phyloP scores from a whole-genome alignment of 1,284 basidiomycete species.

The Cryptococcus floricola region DNA sequence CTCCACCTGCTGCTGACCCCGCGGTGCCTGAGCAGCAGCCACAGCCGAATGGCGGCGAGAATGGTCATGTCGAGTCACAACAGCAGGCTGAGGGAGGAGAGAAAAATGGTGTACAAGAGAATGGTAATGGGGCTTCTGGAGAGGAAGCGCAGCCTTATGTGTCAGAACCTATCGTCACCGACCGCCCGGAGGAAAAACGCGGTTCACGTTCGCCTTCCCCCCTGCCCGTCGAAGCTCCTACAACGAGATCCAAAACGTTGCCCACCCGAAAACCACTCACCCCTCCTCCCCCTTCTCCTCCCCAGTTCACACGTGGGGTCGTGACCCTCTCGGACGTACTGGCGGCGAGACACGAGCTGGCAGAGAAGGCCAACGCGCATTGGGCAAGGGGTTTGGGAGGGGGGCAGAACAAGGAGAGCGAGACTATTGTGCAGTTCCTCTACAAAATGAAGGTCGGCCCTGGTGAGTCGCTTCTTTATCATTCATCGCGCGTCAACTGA shows the following conservation, averaged over 20 bases:
- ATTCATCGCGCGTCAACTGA: neutral
- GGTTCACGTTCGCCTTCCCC: neutral
- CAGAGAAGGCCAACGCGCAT: slow-evolving; percentile 46
- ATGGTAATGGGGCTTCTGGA: too few relatives aligned
- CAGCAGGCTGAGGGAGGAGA: too few relatives aligned
- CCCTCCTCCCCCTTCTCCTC: slow-evolving; percentile 8
- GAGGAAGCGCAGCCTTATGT: too few relatives aligned
- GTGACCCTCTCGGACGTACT: slow-evolving; percentile 45
- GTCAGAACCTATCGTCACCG: too few relatives aligned
- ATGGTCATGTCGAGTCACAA: too few relatives aligned
- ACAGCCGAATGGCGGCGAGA: too few relatives aligned
- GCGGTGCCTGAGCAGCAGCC: too few relatives aligned
- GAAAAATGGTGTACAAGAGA: too few relatives aligned
- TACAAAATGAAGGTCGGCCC: slow-evolving; percentile 49
- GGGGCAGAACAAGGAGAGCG: slow-evolving; percentile 46
- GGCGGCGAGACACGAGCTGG: slow-evolving; percentile 37
- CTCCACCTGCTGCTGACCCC: too few relatives aligned
- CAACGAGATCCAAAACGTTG: slow-evolving; percentile 41
- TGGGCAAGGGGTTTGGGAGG: slow-evolving; percentile 47
- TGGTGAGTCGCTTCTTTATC: slow-evolving; percentile 29
- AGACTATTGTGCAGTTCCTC: slow-evolving; percentile 48
- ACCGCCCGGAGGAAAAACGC: too few relatives aligned
- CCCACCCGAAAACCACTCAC: slow-evolving; percentile 24
- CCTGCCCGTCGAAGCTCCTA: slow-evolving; percentile 23
- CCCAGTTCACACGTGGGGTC: slow-evolving; percentile 31